Evolutionary conservation across 768 basidiomycete species (phyloP), one percentile per base, ranked within the genome.

Genomic region (Kwoniella newhampshirensis): DNA sequence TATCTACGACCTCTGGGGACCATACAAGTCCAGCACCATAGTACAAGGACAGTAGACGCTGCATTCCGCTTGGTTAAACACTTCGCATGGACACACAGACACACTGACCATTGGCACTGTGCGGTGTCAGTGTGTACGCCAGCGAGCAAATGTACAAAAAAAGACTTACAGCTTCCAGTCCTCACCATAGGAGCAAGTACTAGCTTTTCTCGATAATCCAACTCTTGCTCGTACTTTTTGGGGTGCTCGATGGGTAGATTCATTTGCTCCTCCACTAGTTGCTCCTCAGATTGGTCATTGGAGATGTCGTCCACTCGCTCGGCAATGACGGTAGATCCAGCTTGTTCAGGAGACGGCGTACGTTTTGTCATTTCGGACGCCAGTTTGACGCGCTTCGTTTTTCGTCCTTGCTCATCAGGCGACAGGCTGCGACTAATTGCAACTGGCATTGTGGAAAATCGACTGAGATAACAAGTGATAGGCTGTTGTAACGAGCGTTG

Each of bases 161-260:
- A 44, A 6, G 7, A 73, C 75, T 62, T 57, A 71, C 66, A 71
- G 28, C 87, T 87, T 59, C 92, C 90, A 56, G 90, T 94, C 71
- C 92, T 84, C 50, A 99, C 96, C 96, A 99, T 99, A 1, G 96
- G 96, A 2, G 96, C 94, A n/a, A 99, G 83, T 70, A 96, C 87
- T 27, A 97, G 80, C 9, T 91, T 93, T 78, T 89, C 82, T 63
- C 86, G 86, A 79, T 91, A 99, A 62, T 90, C 76, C 2, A 80
- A 32, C 56, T 74, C 73, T 12, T 60, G 46, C 15, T 60, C 54
- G 36, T 75, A 75, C 8, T 45, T 44, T 44, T 66, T 67, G 9
- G 41, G 15, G 27, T 50, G 50, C 45, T 73, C 75, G 9, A 76
- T 49, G 17, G 70, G 64, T 12, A 53, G 36, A 0, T 2, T 5